Evolutionary conservation across 371 early-diverging fungal genomes (phyloP), one percentile per base, ranked within the genome.

Genomic region (Lichtheimia hyalospora): DNA sequence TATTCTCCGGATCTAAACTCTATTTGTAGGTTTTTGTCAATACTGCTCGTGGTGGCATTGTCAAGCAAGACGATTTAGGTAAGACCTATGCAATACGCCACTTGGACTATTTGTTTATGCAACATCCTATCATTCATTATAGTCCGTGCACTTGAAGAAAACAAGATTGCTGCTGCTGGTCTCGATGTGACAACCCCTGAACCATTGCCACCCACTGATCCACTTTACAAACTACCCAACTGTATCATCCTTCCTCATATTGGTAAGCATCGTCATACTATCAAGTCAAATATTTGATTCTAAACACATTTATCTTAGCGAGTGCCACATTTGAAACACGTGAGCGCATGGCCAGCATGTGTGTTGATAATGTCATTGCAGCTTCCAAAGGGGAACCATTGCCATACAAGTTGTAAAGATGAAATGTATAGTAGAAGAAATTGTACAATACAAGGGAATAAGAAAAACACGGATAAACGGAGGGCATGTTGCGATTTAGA

Each of bases 111-210:
- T 43, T 55, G 34, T 52, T 34, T 21, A 42, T 20, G 23, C 12
- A 21, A 39, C 20, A 34, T 51, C 4, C 13, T 28, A 21, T 34
- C 21, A 8, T 41, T 13, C 39, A 16, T 27, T 7, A 2, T 39
- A 78, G 77, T 85, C 25, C 77, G 71, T 4, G 94, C 94, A 5
- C 68, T 96, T 49, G 70, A 84, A 15, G 79, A 83, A n/a, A 77
- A 80, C 0, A 60, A 69, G 48, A 69, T 92, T 46, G 91, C 82
- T 13, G 86, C 85, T 21, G 92, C 85, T 5, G 96, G 92, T 25
- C 66, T 95, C 52, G 95, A 95, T 71, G 95, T 95, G 8, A 93
- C 93, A 0, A 87, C 87, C 18, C 95, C 95, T 0, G 96, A 95
- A 63, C 96, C 96, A 6, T 63, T 95, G 58, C 82, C 86, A 3